Base-by-base conservation (phyloP, 305 asterid species). In the Solanum hybrid region DNA sequence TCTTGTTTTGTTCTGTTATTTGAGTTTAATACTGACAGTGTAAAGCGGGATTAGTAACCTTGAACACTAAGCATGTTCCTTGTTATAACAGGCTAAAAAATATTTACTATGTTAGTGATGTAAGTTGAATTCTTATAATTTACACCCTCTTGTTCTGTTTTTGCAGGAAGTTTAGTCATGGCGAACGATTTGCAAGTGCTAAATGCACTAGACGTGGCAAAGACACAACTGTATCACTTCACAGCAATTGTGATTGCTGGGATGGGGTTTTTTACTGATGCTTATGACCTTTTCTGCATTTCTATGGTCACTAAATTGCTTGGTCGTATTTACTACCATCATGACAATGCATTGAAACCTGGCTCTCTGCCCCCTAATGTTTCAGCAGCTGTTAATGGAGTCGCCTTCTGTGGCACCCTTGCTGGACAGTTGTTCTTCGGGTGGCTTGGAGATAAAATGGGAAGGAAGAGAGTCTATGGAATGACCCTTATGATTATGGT, bases 171-270 rank as follows among this genome's bases (percentile, higher is more conserved):
- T 27, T 8, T 9, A 40, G 81, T 13, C 16, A 92, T 92, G 93
- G 91, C 93, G 8, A 72, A 88, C 10, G 89, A 90, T 73, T 66
- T 92, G 75, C 89, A 90, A 78, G 93, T 92, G 91, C 91, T 92
- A 35, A 91, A 86, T 77, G 92, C 93, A 69, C 91, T 91, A 72
- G 93, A 92, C 86, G 40, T 89, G 3, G 93, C 94, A 6, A 92
- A 92, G 34, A 91, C 93, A 36, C 94, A 92, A 75, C 69, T 88
- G 79, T 92, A 90, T 84, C 93, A 92, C 24, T 91, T 92, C 36
- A 91, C 94, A 72, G 93, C 93, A 6, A 92, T 92, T 46, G 92
- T 92, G 80, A 92, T 92, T 72, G 94, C 94, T 27, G 94, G 94
- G 2, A 92, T 92, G 93, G 94, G 93, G 2, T 91, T 92, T 88